Conservation (phyloP, 768 basidiomycete genomes). For the Psilocybe cyanescens region DNA sequence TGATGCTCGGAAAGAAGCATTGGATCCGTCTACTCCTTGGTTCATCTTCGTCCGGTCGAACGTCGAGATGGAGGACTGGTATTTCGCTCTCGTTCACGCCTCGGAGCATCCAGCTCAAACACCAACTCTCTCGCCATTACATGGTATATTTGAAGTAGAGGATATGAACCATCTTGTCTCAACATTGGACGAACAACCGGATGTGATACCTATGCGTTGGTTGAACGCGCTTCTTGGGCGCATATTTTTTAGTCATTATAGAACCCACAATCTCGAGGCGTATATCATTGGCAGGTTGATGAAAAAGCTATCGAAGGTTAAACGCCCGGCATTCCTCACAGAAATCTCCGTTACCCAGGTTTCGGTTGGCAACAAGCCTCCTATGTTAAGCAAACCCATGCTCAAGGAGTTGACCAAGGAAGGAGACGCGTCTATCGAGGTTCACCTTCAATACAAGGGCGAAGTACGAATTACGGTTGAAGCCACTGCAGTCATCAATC, state of each 20-base stretch:
- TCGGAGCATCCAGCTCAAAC: slow-evolving; percentile 65
- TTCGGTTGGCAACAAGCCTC: slow-evolving; percentile 81
- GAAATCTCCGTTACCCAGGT: slow-evolving; percentile 90
- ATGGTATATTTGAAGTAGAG: slow-evolving; percentile 65
- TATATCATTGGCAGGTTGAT: slow-evolving; percentile 88
- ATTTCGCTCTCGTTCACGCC: slow-evolving; percentile 78
- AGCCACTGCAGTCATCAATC: slow-evolving; percentile 85
- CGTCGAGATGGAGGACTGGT: slow-evolving; percentile 98
- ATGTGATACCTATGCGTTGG: slow-evolving; percentile 98
- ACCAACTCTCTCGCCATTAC: slow-evolving; percentile 62
- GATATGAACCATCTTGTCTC: slow-evolving; percentile 87
- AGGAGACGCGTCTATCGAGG: slow-evolving; percentile 89
- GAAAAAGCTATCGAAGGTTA: slow-evolving; percentile 93
- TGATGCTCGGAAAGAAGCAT: slow-evolving; percentile 52
- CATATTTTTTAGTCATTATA: slow-evolving; percentile 90
- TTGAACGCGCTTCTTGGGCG: slow-evolving; percentile 93
- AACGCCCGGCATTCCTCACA: slow-evolving; percentile 83
- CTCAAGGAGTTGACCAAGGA: slow-evolving; percentile 95
- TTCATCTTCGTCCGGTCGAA: slow-evolving; percentile 91
- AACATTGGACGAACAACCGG: slow-evolving; percentile 90
- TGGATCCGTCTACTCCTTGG: slow-evolving; percentile 72
- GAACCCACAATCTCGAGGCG: slow-evolving; percentile 79
- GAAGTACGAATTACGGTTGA: slow-evolving; percentile 90
- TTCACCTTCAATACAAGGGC: slow-evolving; percentile 83
- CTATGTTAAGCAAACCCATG: slow-evolving; percentile 96